A percentile compares a stretch with the other conserved stretches of the same genome.
phyloP scores from a whole-genome alignment of 2,329 filamentous ascomycete genomes.

The Penicillium freii region DNA sequence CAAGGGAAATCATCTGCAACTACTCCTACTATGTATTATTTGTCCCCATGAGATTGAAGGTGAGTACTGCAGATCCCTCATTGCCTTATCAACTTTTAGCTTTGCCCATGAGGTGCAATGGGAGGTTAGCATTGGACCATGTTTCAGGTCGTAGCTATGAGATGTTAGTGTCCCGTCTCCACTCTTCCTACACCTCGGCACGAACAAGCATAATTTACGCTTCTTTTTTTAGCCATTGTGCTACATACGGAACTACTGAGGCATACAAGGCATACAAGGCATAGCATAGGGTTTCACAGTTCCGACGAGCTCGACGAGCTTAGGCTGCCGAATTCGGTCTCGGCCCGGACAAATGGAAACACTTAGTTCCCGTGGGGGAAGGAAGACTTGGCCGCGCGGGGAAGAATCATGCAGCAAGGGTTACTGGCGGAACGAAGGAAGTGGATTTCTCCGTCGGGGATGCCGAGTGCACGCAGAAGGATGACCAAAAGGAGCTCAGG shows the following conservation, averaged over 20 bases:
- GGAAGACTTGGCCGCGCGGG: slow-evolving; percentile 13
- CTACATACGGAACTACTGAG: background rate
- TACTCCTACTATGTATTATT: background rate
- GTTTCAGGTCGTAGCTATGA: background rate
- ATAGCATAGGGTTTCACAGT: background rate
- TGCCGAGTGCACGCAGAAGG: background rate
- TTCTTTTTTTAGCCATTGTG: background rate
- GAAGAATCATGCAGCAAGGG: background rate
- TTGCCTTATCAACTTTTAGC: background rate
- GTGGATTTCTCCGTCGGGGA: slow-evolving; percentile 16
- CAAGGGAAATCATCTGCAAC: slow-evolving; percentile 16
- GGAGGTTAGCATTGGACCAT: background rate
- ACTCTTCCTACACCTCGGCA: background rate
- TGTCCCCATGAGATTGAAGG: background rate
- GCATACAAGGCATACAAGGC: too few relatives aligned
- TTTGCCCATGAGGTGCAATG: slow-evolving; percentile 2
- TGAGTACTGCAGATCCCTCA: slow-evolving; percentile 1
- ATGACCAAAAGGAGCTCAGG: background rate
- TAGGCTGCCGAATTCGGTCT: background rate
- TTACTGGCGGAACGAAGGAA: slow-evolving; percentile 4
- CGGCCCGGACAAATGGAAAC: slow-evolving; percentile 6
- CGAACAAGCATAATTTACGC: background rate
- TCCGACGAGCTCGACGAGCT: background rate
- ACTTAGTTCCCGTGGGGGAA: background rate
- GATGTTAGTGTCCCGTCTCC: background rate